A percentile compares a stretch with the other conserved stretches of the same genome.
These are phyloP conservation scores for Malassezia equina DNA, from an alignment of 1,284 basidiomycete genomes.

Conservation along the genomic window DNA sequence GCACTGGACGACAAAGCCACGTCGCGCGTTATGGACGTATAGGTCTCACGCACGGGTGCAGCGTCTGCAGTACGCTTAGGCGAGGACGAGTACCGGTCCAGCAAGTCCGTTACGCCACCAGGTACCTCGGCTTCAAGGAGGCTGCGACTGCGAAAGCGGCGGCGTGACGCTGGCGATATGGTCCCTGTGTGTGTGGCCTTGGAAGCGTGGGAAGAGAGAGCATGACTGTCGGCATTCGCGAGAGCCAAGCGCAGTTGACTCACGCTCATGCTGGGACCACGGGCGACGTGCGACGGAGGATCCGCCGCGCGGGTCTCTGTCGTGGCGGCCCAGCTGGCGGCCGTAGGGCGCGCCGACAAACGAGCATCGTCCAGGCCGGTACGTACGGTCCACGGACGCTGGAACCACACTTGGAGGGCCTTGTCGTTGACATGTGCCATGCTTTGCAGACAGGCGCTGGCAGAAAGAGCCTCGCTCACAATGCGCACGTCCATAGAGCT, in stretches of 20 bases:
- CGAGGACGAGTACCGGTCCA: constrained; percentile 1
- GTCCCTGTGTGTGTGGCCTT: neutral
- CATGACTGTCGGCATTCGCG: neutral
- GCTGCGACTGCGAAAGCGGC: neutral
- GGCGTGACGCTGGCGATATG: neutral
- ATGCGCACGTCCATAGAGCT: constrained; percentile 17
- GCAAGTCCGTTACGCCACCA: neutral
- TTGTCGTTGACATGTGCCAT: constrained; percentile 21
- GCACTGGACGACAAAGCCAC: no score
- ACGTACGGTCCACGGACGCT: constrained; percentile 38
- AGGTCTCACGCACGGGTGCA: no score
- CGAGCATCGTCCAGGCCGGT: constrained; percentile 34
- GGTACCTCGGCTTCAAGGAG: neutral
- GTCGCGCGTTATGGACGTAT: no score
- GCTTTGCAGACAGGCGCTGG: constrained; percentile 28
- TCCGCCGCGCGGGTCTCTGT: neutral
- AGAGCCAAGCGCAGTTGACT: constrained; percentile 14
- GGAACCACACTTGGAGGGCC: constrained; percentile 32
- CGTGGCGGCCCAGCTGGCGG: neutral
- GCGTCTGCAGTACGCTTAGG: neutral
- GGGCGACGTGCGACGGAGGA: neutral
- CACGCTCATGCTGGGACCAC: constrained; percentile 9
- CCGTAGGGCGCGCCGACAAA: neutral
- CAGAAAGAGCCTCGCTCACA: constrained; percentile 23
- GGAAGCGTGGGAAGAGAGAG: no score